phyloP scores from a whole-genome alignment of 2,329 filamentous ascomycete genomes.

The Canariomyces notabilis region DNA sequence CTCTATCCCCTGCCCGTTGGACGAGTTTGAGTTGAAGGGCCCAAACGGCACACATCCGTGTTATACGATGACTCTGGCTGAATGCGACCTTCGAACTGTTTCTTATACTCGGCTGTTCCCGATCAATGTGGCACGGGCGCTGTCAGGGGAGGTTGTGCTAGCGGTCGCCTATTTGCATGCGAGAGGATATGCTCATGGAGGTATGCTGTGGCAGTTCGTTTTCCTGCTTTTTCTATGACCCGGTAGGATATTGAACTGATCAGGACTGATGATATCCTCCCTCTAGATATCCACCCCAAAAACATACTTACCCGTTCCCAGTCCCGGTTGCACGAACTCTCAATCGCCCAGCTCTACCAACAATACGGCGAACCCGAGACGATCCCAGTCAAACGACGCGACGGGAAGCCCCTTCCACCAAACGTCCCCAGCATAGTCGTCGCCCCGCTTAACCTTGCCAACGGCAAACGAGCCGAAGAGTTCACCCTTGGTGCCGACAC shows the following conservation, averaged over 20 bases:
- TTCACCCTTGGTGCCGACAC: not conserved
- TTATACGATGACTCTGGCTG: not conserved
- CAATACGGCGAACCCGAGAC: not conserved
- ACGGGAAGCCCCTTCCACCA: not conserved
- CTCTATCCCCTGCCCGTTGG: not conserved
- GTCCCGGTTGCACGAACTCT: not conserved
- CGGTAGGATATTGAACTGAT: not conserved
- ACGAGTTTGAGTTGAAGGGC: not conserved
- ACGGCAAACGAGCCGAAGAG: not conserved
- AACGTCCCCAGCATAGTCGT: not conserved
- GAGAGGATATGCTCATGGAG: not conserved
- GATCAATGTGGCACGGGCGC: not conserved
- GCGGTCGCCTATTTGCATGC: not conserved
- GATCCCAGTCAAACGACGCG: not conserved
- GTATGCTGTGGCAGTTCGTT: not conserved
- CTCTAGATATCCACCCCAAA: not conserved
- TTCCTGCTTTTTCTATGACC: not conserved
- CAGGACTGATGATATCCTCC: too few relatives aligned
- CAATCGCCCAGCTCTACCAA: not conserved
- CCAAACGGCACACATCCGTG: not conserved
- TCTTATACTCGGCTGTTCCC: not conserved
- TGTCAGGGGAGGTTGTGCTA: not conserved
- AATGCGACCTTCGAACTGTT: not conserved
- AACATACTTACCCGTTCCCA: not conserved
- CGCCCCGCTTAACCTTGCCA: not conserved